Evolutionary conservation across 2,329 filamentous ascomycete species (phyloP).

Genomic region (Fusarium euwallaceae): DNA sequence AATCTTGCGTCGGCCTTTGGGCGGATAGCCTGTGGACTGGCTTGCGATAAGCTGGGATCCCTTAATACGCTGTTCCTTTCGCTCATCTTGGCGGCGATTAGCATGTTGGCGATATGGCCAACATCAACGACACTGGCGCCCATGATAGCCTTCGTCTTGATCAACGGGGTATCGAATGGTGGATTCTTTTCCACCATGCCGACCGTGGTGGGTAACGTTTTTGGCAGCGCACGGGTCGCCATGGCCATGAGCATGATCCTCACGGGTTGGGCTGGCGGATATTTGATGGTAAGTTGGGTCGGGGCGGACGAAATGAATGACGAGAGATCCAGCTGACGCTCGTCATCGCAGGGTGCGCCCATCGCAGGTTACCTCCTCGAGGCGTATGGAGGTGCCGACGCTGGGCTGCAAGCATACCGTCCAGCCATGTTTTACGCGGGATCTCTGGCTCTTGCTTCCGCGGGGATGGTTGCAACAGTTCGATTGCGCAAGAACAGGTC

Average conservation of each 20-base stretch:
- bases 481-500: constrained; percentile 58
- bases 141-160: constrained; percentile 66
- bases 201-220: constrained; percentile 70
- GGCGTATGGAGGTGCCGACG: constrained; percentile 64
- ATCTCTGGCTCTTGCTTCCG: constrained; percentile 61
- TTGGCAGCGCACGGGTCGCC: constrained; percentile 65
- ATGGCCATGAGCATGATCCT: constrained; percentile 72
- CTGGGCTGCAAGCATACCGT: constrained; percentile 64
- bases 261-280: constrained; percentile 71
- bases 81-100: constrained; percentile 65
- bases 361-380: constrained; percentile 71
- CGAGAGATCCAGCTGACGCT: constrained; percentile 16
- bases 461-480: constrained; percentile 57
- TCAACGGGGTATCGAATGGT: constrained; percentile 71
- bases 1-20: constrained; percentile 71
- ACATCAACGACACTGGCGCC: constrained; percentile 66
- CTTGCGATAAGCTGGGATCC: constrained; percentile 66
- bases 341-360: constrained; percentile 60
- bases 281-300: constrained; percentile 63
- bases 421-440: constrained; percentile 73
- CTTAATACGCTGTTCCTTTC: constrained; percentile 66
- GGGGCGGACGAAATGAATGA: background rate
- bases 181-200: constrained; percentile 74
- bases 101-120: constrained; percentile 72
- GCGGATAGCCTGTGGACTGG: constrained; percentile 64